These are phyloP conservation scores for Letharia lupina DNA, from an alignment of 495 filamentous ascomycete species.

Conservation along the genomic window DNA sequence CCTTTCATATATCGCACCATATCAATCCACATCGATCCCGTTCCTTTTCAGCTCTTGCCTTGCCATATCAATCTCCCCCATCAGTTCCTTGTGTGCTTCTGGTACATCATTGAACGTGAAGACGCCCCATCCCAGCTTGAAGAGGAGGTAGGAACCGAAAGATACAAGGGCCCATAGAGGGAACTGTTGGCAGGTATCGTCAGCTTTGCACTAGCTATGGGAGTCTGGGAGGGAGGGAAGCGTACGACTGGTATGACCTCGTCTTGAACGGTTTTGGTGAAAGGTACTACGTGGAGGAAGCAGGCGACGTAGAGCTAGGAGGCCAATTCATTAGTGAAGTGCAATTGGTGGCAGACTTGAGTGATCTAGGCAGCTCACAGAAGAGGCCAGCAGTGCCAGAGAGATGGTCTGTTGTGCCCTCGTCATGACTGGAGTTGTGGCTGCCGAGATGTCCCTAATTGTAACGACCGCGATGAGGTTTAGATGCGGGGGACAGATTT, in stretches of 20 bases:
- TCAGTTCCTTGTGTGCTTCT: constrained; percentile 79
- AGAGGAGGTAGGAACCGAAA: constrained; percentile 88
- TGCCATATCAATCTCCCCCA: constrained; percentile 52
- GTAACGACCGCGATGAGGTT: too few relatives aligned
- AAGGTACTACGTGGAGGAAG: constrained; percentile 75
- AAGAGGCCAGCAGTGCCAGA: constrained; percentile 73
- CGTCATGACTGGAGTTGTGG: constrained; percentile 54
- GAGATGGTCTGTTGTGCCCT: constrained; percentile 90
- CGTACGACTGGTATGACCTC: constrained; percentile 49
- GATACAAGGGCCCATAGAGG: constrained; percentile 88
- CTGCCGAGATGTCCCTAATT: neutral
- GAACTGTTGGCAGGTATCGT: constrained; percentile 44
- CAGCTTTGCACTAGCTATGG: constrained; percentile 9
- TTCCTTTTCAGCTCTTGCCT: constrained; percentile 41
- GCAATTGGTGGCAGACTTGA: constrained; percentile 4
- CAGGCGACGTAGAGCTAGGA: constrained; percentile 76
- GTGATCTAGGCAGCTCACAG: constrained; percentile 45
- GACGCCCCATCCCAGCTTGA: constrained; percentile 83
- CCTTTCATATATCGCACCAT: constrained; percentile 2
- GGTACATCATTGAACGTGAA: constrained; percentile 96
- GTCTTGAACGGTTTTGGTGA: constrained; percentile 55
- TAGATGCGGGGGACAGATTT: too few relatives aligned
- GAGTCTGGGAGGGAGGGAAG: constrained; percentile 9
- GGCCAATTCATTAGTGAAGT: constrained; percentile 14
- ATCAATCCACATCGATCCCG: constrained; percentile 44